Evolutionary conservation across 2,329 filamentous ascomycete species (phyloP).

Genomic region (Paecilomyces dactylethromorphus): DNA sequence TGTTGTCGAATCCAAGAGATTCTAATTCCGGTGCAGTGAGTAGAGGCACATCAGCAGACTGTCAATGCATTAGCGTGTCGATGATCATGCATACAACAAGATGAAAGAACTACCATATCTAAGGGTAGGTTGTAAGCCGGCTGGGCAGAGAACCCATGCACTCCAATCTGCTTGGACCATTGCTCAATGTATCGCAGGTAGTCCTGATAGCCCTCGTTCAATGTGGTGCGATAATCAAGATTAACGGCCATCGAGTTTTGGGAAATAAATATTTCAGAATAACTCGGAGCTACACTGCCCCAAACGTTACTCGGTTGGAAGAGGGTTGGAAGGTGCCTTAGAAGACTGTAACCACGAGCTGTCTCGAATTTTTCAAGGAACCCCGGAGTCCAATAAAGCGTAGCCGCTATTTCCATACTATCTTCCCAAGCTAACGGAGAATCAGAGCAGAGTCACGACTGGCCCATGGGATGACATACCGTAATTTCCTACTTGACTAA

Average conservation of each 20-base stretch:
- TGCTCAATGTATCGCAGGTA: background rate
- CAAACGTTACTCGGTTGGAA: background rate
- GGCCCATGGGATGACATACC: background rate
- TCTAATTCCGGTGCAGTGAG: background rate
- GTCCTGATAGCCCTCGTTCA: background rate
- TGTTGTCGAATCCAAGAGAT: background rate
- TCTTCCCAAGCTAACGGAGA: background rate
- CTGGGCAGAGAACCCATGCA: background rate
- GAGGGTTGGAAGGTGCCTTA: background rate
- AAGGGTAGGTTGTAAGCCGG: background rate
- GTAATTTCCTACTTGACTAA: conserved; percentile 26
- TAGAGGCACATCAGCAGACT: background rate
- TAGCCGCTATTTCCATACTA: background rate
- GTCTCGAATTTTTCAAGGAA: background rate
- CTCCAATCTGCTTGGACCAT: background rate
- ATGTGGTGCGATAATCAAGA: background rate
- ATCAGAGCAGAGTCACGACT: background rate
- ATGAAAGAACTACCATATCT: background rate
- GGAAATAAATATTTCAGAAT: background rate
- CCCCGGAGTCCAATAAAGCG: background rate
- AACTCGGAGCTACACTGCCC: background rate
- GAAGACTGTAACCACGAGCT: background rate
- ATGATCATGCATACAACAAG: background rate
- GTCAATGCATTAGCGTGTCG: background rate
- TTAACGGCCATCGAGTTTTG: background rate